Percentiles rank a stretch among this genome's conserved stretches.
Conservation (phyloP, 352 stramenopile species). For the Pythium guiyangense region DNA sequence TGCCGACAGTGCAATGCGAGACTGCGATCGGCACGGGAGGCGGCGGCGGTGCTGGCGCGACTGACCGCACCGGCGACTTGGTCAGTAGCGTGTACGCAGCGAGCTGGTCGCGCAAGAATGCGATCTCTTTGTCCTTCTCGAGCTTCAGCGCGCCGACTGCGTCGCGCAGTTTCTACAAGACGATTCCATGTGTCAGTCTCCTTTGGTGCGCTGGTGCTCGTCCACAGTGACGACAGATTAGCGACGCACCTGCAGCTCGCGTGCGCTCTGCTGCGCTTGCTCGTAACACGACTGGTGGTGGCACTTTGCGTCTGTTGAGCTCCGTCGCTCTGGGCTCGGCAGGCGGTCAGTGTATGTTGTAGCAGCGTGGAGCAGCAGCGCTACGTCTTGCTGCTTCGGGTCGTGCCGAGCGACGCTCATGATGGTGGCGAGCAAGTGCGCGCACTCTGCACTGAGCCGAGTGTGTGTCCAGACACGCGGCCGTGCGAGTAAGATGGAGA, state of each 20-base stretch:
- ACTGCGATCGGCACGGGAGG: too few species aligned
- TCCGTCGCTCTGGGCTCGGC: conserved; percentile 9
- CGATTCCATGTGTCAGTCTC: not conserved
- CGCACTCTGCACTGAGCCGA: too few species aligned
- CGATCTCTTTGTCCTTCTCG: conserved; percentile 55
- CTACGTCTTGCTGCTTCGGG: conserved; percentile 5
- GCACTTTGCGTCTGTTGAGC: conserved; percentile 8
- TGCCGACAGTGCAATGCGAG: not conserved
- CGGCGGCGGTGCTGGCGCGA: too few species aligned
- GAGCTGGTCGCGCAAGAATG: conserved; percentile 42
- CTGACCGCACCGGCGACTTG: conserved; percentile 1
- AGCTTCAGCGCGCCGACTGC: conserved; percentile 42
- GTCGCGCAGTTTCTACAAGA: conserved; percentile 39
- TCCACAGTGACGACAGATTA: not conserved
- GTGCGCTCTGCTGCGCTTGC: conserved; percentile 18
- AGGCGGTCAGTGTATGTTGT: not conserved
- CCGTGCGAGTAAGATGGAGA: too few species aligned
- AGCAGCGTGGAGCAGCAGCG: conserved; percentile 2
- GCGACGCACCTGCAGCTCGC: conserved; percentile 29
- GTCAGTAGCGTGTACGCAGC: conserved; percentile 6
- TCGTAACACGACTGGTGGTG: conserved; percentile 23
- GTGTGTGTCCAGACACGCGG: too few species aligned
- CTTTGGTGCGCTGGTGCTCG: too few species aligned
- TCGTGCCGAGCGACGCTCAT: conserved; percentile 2
- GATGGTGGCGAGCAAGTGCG: too few species aligned